Conservation (phyloP, 345 rosid genomes). For the Bruguiera sexangula region DNA sequence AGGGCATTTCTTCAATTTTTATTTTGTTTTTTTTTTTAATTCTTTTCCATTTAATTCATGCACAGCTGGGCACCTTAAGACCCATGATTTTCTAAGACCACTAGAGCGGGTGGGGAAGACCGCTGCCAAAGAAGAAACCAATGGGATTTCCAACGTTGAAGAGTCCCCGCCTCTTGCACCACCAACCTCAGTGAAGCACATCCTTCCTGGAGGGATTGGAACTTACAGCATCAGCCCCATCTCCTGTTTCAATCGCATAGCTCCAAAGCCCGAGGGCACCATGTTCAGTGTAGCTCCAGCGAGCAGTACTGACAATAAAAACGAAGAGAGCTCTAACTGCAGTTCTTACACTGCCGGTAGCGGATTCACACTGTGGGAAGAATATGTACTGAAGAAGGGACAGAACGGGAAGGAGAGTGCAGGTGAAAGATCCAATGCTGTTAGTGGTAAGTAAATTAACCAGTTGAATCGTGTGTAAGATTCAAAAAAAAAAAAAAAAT, state of each 20-base stretch:
- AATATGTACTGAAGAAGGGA: constrained; percentile 73
- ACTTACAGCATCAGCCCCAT: constrained; percentile 77
- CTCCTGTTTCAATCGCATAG: constrained; percentile 52
- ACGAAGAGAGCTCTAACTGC: constrained; percentile 74
- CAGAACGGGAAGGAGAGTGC: constrained; percentile 89
- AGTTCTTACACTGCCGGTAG: constrained; percentile 66
- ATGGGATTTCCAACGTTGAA: constrained; percentile 39
- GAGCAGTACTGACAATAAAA: constrained; percentile 47
- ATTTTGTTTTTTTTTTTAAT: neutral
- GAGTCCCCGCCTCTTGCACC: constrained; percentile 47
- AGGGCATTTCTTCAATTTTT: neutral
- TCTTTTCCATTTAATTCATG: constrained; percentile 4
- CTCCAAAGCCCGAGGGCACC: constrained; percentile 69
- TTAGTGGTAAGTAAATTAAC: constrained; percentile 35
- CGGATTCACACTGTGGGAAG: constrained; percentile 85
- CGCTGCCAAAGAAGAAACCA: constrained; percentile 48
- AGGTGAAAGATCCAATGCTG: constrained; percentile 36
- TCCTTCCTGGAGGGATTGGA: constrained; percentile 93
- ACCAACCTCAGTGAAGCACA: constrained; percentile 51
- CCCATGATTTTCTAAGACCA: constrained; percentile 82
- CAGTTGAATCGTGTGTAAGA: neutral
- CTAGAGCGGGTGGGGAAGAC: constrained; percentile 48
- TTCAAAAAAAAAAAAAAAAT: no score
- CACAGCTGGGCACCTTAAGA: constrained; percentile 56
- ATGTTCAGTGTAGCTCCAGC: constrained; percentile 43